Conservation (phyloP, 2,329 filamentous ascomycete genomes). For the Aspergillus spinulosporus region DNA sequence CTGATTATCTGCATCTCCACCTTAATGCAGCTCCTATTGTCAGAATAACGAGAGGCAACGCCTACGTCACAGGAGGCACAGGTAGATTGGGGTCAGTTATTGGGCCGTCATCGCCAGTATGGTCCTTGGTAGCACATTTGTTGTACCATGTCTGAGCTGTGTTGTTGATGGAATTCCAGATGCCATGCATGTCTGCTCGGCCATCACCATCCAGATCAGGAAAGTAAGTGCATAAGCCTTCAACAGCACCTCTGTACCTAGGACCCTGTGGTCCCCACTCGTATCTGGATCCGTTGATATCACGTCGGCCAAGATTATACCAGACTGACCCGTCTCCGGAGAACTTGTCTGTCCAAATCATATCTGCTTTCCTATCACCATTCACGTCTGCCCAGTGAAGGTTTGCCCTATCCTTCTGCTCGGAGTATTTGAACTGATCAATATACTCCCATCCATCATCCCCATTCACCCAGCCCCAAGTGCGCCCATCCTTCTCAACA, state of each 20-base stretch:
- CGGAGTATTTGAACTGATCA: conserved; percentile 33
- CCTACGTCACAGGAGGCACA: no score
- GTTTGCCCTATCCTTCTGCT: conserved; percentile 38
- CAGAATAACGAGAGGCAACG: no score
- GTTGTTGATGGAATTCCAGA: not conserved
- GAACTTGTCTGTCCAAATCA: conserved; percentile 40
- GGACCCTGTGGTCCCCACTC: not conserved
- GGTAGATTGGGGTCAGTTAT: no score
- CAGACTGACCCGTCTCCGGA: conserved; percentile 34
- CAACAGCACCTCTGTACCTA: not conserved
- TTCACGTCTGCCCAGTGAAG: conserved; percentile 43
- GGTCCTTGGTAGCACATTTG: not conserved
- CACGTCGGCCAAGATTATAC: conserved; percentile 31
- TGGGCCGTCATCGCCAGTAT: no score
- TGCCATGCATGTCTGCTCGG: conserved; percentile 2
- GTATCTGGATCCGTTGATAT: not conserved
- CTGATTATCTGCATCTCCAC: no score
- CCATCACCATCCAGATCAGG: conserved; percentile 5
- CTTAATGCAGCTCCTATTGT: no score
- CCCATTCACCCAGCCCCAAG: conserved; percentile 21
- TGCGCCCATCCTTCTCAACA: not conserved
- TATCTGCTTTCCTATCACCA: conserved; percentile 36
- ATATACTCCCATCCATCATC: conserved; percentile 15
- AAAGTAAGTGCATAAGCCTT: not conserved
- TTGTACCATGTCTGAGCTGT: conserved; percentile 1